These are phyloP conservation scores for Inonotus hispidus DNA, from an alignment of 1,284 basidiomycete species.

Conservation along the genomic window DNA sequence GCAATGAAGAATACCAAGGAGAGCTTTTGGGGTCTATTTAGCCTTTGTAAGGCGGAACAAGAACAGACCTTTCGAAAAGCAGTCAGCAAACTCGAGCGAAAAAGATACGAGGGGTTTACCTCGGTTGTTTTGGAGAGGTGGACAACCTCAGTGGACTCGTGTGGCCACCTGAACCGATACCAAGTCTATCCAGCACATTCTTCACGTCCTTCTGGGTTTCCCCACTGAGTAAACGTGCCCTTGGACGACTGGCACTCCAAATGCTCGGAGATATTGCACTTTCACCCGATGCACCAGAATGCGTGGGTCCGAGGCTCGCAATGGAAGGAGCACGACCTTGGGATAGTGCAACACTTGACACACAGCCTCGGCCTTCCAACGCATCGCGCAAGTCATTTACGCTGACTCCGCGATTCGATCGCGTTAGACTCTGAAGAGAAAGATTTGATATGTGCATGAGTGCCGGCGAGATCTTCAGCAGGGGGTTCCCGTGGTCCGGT, in stretches of 20 bases:
- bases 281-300: slow-evolving; percentile 34
- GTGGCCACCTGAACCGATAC: slow-evolving; percentile 66
- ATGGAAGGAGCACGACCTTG: slow-evolving; percentile 54
- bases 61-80: slow-evolving; percentile 18
- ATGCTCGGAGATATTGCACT: slow-evolving; percentile 20
- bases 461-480: slow-evolving; percentile 74
- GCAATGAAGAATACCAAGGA: not conserved
- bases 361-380: slow-evolving; percentile 72
- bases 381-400: slow-evolving; percentile 84
- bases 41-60: slow-evolving; percentile 29
- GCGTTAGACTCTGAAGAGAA: slow-evolving; percentile 73
- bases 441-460: slow-evolving; percentile 87
- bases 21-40: not conserved
- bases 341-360: slow-evolving; percentile 65
- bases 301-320: slow-evolving; percentile 65
- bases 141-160: slow-evolving; percentile 60
- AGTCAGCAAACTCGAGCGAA: not conserved
- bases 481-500: slow-evolving; percentile 61
- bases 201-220: slow-evolving; percentile 65
- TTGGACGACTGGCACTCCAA: slow-evolving; percentile 42
- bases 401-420: slow-evolving; percentile 72
- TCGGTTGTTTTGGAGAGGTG: slow-evolving; percentile 45
- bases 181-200: slow-evolving; percentile 71
- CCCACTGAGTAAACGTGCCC: slow-evolving; percentile 40
- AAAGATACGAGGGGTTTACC: not conserved